phyloP scores from a whole-genome alignment of 345 rosid species.

The Angophora floribunda region DNA sequence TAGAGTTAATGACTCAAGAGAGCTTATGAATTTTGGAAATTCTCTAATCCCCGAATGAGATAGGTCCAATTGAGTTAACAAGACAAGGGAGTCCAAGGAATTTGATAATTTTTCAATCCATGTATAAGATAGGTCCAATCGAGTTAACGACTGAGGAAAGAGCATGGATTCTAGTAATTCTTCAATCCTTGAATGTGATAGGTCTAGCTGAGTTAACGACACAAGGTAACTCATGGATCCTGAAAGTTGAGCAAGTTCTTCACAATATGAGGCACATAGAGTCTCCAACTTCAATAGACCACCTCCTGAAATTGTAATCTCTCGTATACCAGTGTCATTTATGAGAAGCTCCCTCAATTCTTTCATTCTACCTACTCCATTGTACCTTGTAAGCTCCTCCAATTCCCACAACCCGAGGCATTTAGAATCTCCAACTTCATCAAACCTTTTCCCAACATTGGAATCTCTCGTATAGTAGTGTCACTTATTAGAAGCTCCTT shows the following conservation, averaged over 20 bases:
- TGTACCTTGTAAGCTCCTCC: too few species aligned
- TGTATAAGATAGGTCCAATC: too few species aligned
- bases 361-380: fast-evolving
- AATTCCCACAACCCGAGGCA: fast-evolving
- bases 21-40: fast-evolving
- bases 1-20: fast-evolving
- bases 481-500: neutral
- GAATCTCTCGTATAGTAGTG: neutral
- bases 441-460: fast-evolving
- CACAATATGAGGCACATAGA: too few species aligned
- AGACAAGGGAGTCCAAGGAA: too few species aligned
- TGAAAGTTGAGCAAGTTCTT: too few species aligned
- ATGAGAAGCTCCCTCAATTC: too few species aligned
- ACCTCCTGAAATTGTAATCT: fast-evolving
- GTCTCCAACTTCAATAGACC: fast-evolving
- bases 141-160: fast-evolving
- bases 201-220: too few species aligned
- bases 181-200: too few species aligned
- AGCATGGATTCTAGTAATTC: fast-evolving
- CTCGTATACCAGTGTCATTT: too few species aligned
- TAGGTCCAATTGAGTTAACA: too few species aligned
- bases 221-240: fast-evolving
- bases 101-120: too few species aligned
- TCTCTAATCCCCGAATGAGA: too few species aligned
- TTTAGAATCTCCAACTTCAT: neutral